Base-by-base conservation (phyloP, 768 basidiomycete species). In the Lactarius quietus region DNA sequence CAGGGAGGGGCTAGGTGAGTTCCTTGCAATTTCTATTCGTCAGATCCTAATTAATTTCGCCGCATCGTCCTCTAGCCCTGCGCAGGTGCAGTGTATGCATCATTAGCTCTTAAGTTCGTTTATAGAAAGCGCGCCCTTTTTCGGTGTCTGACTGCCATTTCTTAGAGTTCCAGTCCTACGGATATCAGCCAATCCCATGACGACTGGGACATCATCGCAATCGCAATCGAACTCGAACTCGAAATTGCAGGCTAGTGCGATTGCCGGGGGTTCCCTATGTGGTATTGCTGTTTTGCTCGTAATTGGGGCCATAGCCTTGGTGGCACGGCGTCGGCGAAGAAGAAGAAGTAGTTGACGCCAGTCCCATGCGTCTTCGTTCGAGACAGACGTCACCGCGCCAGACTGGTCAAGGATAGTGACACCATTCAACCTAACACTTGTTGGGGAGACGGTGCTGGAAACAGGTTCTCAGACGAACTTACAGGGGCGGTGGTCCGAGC, bases 61-160 rank as follows among this genome's bases (percentile, higher is more conserved):
- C 1, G 9, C 17, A 3, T 9, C 3, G 20, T 10, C 28, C 33
- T 23, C 15, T 26, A 72, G 71, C 54, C 70, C 71, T 15, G 70
- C 67, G 7, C 66, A 68, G 15, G 71, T 38, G 71, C 66, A 15
- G 58, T 72, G 59, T 72, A 65, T 60, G 71, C 71, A 6, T 69
- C 67, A 29, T 60, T 72, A 12, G 70, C 71, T 26, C 52, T 69
- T 12, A 65, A 36, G 71, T 72, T 36, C 58, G 71, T 65, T 12
- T 28, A 33, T n/a, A 31, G 9, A 1, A 43, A n/a, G 8, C 41
- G 3, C 23, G n/a, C n/a, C n/a, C 28, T 2, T 41, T 26, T 43
- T 23, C 35, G 6, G n/a, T 31, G 9, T 6, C 52, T 61, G 26
- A 61, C 12, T 33, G 3, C 3, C 52, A 28, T 10, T n/a, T 10